Evolutionary conservation across 805 yeast species (phyloP), one percentile per base, ranked within the genome.

Genomic region (Zygotorulaspora chibaensis): DNA sequence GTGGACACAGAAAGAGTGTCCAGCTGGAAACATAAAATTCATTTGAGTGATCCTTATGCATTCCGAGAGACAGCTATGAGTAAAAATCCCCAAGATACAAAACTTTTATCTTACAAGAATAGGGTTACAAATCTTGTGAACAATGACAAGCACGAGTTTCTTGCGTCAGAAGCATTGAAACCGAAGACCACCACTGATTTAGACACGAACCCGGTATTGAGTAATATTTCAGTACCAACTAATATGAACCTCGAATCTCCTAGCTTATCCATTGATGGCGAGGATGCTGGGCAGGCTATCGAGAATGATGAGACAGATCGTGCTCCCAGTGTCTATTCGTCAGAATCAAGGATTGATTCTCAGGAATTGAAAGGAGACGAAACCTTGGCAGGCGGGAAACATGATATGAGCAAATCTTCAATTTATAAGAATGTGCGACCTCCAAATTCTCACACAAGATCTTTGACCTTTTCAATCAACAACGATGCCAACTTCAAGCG

Each of bases 141-240:
- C 9, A 33, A 33, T 12, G 57, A 56, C 20, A 46, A 44, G 25
- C 53, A 57, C 6, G 66, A 62, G 12, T 48, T 61, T 28, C 39
- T 59, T 25, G 55, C 55, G 11, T 53, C 57, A 23, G 56, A 57
- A 37, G 59, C 53, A 5, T 47, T 59, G 36, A 47, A 51, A 11
- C 51, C 61, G 3, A 57, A 53, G 38, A 59, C 64, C 11, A 63
- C 67, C 1, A 63, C 67, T 2, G 55, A 59, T 36, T 31, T 63
- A 11, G 66, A 55, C 33, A 62, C 61, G 1, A 61, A 56, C 37
- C 63, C 66, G 4, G 65, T 62, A 7, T 38, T 62, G 28, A 61
- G 66, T 45, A 47, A 60, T 45, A 55, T 54, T 46, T 48, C 63
- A 3, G 42, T 59, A 20, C 61, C 65, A 8, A 28, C 35, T 8